These are phyloP conservation scores for Russula abietina DNA, from an alignment of 768 basidiomycete species.

Conservation along the genomic window DNA sequence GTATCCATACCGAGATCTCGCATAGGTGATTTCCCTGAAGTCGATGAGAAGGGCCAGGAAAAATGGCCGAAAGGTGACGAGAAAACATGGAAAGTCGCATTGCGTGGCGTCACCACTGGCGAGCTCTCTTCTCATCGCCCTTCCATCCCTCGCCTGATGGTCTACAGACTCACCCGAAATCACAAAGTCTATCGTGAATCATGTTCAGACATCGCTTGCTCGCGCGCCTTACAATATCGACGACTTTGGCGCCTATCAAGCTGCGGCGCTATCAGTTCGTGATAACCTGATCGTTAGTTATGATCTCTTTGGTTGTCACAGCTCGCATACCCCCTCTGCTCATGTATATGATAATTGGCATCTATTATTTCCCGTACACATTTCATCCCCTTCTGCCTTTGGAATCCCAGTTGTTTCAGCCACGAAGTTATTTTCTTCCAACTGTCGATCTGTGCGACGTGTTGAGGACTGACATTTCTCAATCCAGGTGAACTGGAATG, in stretches of 20 bases:
- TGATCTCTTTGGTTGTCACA: not conserved
- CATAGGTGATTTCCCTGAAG: constrained; percentile 72
- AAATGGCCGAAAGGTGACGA: constrained; percentile 84
- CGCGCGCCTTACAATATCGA: constrained; percentile 88
- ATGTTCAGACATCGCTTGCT: constrained; percentile 85
- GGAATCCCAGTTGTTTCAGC: not conserved
- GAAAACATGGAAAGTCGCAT: constrained; percentile 59
- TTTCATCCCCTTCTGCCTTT: not conserved
- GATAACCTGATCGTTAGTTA: constrained; percentile 74
- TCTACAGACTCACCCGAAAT: constrained; percentile 51
- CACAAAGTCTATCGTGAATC: constrained; percentile 70
- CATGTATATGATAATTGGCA: not conserved
- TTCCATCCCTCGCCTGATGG: not conserved
- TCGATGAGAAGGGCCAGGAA: constrained; percentile 69
- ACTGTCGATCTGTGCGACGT: not conserved
- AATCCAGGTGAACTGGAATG: constrained; percentile 74
- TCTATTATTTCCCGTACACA: not conserved
- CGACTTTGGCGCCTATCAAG: constrained; percentile 85
- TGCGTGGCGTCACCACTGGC: constrained; percentile 56
- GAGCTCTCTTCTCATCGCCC: constrained; percentile 18
- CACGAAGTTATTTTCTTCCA: not conserved
- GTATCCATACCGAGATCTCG: not conserved
- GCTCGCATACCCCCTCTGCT: not conserved
- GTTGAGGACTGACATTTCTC: constrained; percentile 1
- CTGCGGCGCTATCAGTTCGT: constrained; percentile 78